Evolutionary conservation across 2,329 filamentous ascomycete genomes (phyloP).

Genomic region (Phyllosticta citriasiana): DNA sequence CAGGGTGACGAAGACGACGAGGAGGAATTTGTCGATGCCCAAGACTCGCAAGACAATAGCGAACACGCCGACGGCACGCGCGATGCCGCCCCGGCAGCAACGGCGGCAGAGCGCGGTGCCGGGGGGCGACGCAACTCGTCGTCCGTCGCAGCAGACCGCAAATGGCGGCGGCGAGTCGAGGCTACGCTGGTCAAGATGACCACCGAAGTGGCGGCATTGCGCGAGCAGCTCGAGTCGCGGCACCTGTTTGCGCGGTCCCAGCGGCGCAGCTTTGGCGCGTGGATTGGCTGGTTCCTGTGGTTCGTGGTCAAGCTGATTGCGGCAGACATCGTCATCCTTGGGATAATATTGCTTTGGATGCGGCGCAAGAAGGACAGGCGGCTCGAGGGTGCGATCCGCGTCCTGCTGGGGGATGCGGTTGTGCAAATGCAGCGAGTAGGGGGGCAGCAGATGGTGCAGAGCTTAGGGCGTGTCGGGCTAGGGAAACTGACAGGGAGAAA

Average conservation of each 20-base stretch:
- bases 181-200: slow-evolving; percentile 79
- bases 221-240: slow-evolving; percentile 78
- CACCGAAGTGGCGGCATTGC: slow-evolving; percentile 79
- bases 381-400: slow-evolving; percentile 63
- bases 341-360: slow-evolving; percentile 61
- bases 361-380: slow-evolving; percentile 59
- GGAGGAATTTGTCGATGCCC: slow-evolving; percentile 40
- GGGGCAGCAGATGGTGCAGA: slow-evolving; percentile 13
- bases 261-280: slow-evolving; percentile 55
- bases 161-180: slow-evolving; percentile 77
- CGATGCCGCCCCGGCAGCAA: neutral
- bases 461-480: slow-evolving; percentile 18
- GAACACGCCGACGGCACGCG: slow-evolving; percentile 18
- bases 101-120: neutral
- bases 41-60: slow-evolving; percentile 34
- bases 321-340: slow-evolving; percentile 58
- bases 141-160: slow-evolving; percentile 29
- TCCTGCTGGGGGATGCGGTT: slow-evolving; percentile 44
- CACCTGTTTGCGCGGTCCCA: slow-evolving; percentile 58
- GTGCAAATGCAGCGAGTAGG: slow-evolving; percentile 28
- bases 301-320: slow-evolving; percentile 61
- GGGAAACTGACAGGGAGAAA: slow-evolving; percentile 17
- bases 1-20: slow-evolving; percentile 23
- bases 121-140: neutral
- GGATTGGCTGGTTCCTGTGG: slow-evolving; percentile 64